Percentiles rank a stretch among this genome's conserved stretches.
These are phyloP conservation scores for Saccharomyces cerevisiae DNA, from an alignment of 805 yeast species.

Conservation along the genomic window DNA sequence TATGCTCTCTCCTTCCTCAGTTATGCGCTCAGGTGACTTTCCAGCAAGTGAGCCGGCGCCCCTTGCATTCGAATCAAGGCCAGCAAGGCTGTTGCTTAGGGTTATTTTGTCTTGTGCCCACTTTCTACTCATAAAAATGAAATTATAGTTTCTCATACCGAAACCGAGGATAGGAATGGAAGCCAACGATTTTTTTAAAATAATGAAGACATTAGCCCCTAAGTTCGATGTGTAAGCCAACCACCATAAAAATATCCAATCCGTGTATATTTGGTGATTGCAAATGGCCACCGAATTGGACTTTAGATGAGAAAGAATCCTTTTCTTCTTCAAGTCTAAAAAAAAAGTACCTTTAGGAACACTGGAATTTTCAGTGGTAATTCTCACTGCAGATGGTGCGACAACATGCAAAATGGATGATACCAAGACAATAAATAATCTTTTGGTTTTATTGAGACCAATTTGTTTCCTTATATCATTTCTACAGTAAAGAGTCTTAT, in stretches of 20 bases:
- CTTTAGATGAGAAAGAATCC: slow-evolving; percentile 29
- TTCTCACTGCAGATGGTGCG: slow-evolving; percentile 44
- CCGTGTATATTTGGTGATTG: slow-evolving; percentile 92
- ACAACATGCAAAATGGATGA: slow-evolving; percentile 42
- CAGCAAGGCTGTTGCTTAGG: slow-evolving; percentile 46
- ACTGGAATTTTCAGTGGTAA: slow-evolving; percentile 40
- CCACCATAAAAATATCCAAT: slow-evolving; percentile 92
- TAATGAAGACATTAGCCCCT: slow-evolving; percentile 59
- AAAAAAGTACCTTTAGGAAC: slow-evolving; percentile 31
- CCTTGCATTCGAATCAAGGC: slow-evolving; percentile 53
- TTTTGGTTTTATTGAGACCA: slow-evolving; percentile 46
- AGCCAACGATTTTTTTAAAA: slow-evolving; percentile 67
- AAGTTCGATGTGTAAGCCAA: slow-evolving; percentile 58
- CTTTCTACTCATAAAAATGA: slow-evolving; percentile 73
- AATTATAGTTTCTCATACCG: slow-evolving; percentile 75
- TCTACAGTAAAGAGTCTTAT: slow-evolving; percentile 20
- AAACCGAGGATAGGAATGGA: slow-evolving; percentile 70
- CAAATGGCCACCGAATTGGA: slow-evolving; percentile 60
- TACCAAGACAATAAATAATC: slow-evolving; percentile 47
- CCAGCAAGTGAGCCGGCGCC: slow-evolving; percentile 48
- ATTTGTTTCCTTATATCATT: slow-evolving; percentile 33
- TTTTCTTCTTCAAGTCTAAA: slow-evolving; percentile 18
- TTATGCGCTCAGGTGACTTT: slow-evolving; percentile 16
- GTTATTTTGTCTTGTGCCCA: slow-evolving; percentile 71
- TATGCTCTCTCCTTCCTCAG: slow-evolving; percentile 20